Evolutionary conservation across 495 filamentous ascomycete species (phyloP), one percentile per base, ranked within the genome.

Genomic region (Rostrohypoxylon terebratum): DNA sequence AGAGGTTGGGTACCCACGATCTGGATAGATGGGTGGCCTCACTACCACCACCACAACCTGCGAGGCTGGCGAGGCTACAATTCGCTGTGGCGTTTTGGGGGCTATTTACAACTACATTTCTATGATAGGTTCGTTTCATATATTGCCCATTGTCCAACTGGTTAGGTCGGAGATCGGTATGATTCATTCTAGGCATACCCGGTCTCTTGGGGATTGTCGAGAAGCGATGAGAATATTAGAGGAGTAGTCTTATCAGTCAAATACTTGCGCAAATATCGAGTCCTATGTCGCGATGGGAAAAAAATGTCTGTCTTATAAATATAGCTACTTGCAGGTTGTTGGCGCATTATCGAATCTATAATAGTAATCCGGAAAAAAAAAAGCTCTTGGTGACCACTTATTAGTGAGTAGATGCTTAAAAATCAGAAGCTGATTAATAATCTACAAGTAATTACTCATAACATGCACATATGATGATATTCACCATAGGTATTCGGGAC

Each of bases 21-120:
- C 59, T 73, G 38, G 14, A n/a, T 14, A 16, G 71, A 73, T 69
- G 66, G 71, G 71, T 73, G 71, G 71, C 71, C 71, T 73, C 71
- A 59, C 20, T 16, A 70, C 45, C 65, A 66, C 66, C 71, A 66
- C 69, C 65, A 59, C 20, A 16, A 70, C 45, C 65, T 73, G 62
- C 66, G 58, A 73, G 71, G 71, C 71, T 73, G 61, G 61, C 66
- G 16, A 73, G 70, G 70, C 71, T 66, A 60, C 42, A 9, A 11
- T 68, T 10, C 36, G 34, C 5, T 21, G 51, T 65, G 45, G 60
- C 55, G 47, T 25, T 11, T 63, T 73, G 58, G 62, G 71, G 71
- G 71, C 66, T 6, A 53, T 66, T 61, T 5, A 10, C 23, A 36
- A 61, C 59, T 65, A 60, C 64, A 4, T 60, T 45, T 47, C 18